These are phyloP conservation scores for Nakazawaea laoshanensis DNA, from an alignment of 805 yeast species.

Conservation along the genomic window DNA sequence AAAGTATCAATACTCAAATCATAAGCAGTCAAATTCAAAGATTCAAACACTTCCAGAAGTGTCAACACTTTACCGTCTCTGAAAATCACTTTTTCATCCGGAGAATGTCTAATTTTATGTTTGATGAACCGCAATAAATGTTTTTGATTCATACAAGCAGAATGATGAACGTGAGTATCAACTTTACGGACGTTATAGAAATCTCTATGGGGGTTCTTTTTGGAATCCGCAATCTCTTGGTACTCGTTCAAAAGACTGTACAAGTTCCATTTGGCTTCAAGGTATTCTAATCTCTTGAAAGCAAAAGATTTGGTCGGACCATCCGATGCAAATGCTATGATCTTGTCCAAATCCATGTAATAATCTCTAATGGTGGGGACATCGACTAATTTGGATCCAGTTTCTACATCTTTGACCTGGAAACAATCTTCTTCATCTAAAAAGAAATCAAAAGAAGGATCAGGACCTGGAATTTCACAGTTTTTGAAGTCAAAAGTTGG, in stretches of 20 bases:
- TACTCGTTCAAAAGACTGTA: constrained; percentile 84
- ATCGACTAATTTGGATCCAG: constrained; percentile 34
- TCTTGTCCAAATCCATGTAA: constrained; percentile 71
- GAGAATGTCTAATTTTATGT: constrained; percentile 80
- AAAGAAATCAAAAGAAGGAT: constrained; percentile 29
- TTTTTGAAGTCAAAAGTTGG: constrained; percentile 51
- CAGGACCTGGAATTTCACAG: constrained; percentile 45
- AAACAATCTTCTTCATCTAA: constrained; percentile 61
- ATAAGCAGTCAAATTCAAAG: constrained; percentile 86
- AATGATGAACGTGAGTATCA: constrained; percentile 97
- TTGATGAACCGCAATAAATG: constrained; percentile 91
- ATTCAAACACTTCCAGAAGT: constrained; percentile 81
- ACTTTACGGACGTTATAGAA: constrained; percentile 95
- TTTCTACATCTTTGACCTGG: constrained; percentile 28
- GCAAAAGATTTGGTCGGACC: constrained; percentile 98
- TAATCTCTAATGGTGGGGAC: constrained; percentile 83
- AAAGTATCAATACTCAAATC: constrained; percentile 93
- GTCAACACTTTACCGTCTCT: constrained; percentile 90
- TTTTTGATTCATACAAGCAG: constrained; percentile 99
- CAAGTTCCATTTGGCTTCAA: constrained; percentile 95
- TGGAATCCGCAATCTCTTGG: constrained; percentile 85
- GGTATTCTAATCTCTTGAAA: constrained; percentile 82
- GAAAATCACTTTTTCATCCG: constrained; percentile 84
- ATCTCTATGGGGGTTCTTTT: constrained; percentile 93
- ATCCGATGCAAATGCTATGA: constrained; percentile 73